These are phyloP conservation scores for Dendrostoma leiphaemia DNA, from an alignment of 2,329 filamentous ascomycete genomes.

Conservation along the genomic window DNA sequence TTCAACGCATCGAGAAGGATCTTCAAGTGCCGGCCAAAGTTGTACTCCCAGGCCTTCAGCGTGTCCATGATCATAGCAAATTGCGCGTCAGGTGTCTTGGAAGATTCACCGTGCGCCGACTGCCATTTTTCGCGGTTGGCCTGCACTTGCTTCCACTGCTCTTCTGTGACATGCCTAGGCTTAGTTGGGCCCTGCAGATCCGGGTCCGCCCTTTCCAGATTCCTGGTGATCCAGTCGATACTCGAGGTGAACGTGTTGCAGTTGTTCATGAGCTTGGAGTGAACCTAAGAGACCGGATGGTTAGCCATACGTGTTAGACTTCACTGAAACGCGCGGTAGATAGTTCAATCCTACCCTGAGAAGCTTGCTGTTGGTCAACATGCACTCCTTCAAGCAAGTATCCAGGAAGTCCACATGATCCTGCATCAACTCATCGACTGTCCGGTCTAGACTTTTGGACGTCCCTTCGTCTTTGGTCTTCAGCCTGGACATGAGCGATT, in stretches of 20 bases:
- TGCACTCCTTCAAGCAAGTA: slow-evolving; percentile 97
- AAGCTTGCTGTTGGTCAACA: slow-evolving; percentile 95
- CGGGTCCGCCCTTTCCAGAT: slow-evolving; percentile 79
- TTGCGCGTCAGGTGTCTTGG: slow-evolving; percentile 34
- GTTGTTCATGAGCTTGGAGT: slow-evolving; percentile 94
- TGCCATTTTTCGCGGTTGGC: slow-evolving; percentile 42
- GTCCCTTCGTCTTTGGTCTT: slow-evolving; percentile 55
- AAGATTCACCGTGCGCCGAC: slow-evolving; percentile 32
- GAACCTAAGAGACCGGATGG: slow-evolving; percentile 63
- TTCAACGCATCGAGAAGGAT: slow-evolving; percentile 93
- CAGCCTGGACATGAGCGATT: slow-evolving; percentile 84
- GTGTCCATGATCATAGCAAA: slow-evolving; percentile 68
- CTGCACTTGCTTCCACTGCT: slow-evolving; percentile 61
- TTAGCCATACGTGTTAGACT: background rate
- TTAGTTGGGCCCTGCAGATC: slow-evolving; percentile 63
- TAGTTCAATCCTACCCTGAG: slow-evolving; percentile 64
- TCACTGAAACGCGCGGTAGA: background rate
- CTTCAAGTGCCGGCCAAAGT: slow-evolving; percentile 88
- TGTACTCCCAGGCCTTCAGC: slow-evolving; percentile 86
- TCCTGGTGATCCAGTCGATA: slow-evolving; percentile 80
- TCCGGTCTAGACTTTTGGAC: slow-evolving; percentile 51
- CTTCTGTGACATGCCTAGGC: slow-evolving; percentile 57
- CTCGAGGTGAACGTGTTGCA: slow-evolving; percentile 93
- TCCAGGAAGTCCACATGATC: slow-evolving; percentile 98
- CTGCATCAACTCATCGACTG: slow-evolving; percentile 97